Conservation (phyloP, 306 rosid genomes). For the Glycyrrhiza uralensis region DNA sequence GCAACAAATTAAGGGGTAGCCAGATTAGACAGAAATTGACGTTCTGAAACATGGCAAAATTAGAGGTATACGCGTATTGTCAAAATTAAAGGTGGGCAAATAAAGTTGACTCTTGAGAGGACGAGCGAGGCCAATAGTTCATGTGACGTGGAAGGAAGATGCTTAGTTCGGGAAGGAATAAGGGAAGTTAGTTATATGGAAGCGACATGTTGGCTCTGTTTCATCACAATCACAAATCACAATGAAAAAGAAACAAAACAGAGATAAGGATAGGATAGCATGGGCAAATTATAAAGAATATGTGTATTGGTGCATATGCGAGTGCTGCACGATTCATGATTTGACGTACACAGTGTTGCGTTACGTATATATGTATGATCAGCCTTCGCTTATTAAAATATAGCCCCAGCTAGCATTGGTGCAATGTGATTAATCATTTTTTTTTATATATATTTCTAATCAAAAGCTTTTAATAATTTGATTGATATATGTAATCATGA, state of each 20-base stretch:
- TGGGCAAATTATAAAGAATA: neutral
- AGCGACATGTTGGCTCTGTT: slow-evolving; percentile 27
- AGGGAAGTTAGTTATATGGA: neutral
- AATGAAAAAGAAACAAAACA: too few relatives aligned
- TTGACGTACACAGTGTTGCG: slow-evolving; percentile 2
- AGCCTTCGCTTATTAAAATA: slow-evolving; percentile 14
- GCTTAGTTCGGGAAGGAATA: neutral
- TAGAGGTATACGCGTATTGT: neutral
- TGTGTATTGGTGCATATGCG: slow-evolving; percentile 1
- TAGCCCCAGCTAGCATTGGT: neutral
- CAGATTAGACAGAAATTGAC: neutral
- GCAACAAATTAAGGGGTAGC: neutral
- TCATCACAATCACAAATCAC: slow-evolving; percentile 33
- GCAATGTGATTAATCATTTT: neutral
- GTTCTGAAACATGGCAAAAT: slow-evolving; percentile 6
- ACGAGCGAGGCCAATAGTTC: neutral
- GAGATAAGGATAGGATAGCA: slow-evolving; percentile 13
- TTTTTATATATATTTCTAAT: neutral
- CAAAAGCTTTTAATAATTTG: neutral
- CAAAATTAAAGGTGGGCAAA: slow-evolving; percentile 7
- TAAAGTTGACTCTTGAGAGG: slow-evolving; percentile 22
- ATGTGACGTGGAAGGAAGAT: neutral
- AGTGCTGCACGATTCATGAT: slow-evolving; percentile 38
- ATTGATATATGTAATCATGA: neutral
- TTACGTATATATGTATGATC: neutral